phyloP scores from a whole-genome alignment of 208 protist genomes.

The Histomonas meleagridis region DNA sequence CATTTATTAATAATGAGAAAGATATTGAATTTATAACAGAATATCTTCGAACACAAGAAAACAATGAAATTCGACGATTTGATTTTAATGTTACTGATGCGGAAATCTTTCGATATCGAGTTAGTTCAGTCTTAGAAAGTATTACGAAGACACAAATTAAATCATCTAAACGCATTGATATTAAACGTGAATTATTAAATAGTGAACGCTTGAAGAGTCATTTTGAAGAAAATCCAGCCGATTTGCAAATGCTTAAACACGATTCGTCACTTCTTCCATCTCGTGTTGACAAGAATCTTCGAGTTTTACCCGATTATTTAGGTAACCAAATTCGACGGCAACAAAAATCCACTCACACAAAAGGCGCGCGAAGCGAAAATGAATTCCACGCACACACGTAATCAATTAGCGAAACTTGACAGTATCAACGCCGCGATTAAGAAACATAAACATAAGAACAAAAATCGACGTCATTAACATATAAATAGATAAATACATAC shows the following conservation, averaged over 20 bases:
- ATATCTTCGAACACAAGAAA: neutral
- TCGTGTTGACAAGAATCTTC: neutral
- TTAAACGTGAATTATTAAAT: conserved; percentile 39
- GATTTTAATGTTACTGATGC: conserved; percentile 25
- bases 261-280: neutral
- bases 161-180: neutral
- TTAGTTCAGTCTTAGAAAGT: neutral
- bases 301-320: neutral
- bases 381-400: neutral
- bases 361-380: neutral
- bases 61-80: neutral
- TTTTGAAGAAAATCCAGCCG: conserved; percentile 40
- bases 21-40: neutral
- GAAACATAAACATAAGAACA: too few species aligned
- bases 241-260: conserved; percentile 35
- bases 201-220: conserved; percentile 31
- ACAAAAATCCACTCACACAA: neutral
- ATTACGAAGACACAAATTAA: conserved; percentile 32
- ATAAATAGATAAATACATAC: too few species aligned
- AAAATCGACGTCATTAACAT: too few species aligned
- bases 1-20: conserved; percentile 28
- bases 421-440: neutral
- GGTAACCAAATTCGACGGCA: neutral
- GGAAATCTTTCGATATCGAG: conserved; percentile 23
- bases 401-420: neutral